These are phyloP conservation scores for Aureobasidium lini DNA, from an alignment of 2,329 filamentous ascomycete species.

Conservation along the genomic window DNA sequence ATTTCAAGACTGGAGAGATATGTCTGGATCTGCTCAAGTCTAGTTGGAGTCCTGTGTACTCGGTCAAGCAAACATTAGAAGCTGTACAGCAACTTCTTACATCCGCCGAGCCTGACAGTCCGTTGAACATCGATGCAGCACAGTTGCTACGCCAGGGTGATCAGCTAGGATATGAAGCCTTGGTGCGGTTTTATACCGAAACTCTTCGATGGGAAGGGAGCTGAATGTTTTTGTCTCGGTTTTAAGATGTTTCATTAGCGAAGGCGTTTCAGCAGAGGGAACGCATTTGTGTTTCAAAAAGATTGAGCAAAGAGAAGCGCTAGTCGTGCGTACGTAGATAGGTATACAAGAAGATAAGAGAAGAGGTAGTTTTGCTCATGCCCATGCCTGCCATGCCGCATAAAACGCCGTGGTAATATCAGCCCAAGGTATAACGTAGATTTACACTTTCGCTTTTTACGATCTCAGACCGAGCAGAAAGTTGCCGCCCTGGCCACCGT, in stretches of 20 bases:
- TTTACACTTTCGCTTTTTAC: slow-evolving; percentile 22
- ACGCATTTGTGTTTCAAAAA: not conserved
- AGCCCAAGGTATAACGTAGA: not conserved
- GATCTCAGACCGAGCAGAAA: slow-evolving; percentile 60
- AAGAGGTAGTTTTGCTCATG: slow-evolving; percentile 13
- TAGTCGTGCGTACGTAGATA: slow-evolving; percentile 4
- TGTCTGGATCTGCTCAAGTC: slow-evolving; percentile 78
- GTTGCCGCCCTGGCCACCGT: slow-evolving; percentile 44
- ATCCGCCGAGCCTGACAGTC: slow-evolving; percentile 64
- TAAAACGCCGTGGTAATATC: slow-evolving; percentile 8
- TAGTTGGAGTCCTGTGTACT: slow-evolving; percentile 80
- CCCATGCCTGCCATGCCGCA: slow-evolving; percentile 13
- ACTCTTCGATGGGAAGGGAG: slow-evolving; percentile 37
- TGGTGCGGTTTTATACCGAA: slow-evolving; percentile 65
- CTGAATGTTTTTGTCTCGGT: not conserved
- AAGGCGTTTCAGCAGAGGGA: not conserved
- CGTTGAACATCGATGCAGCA: slow-evolving; percentile 72
- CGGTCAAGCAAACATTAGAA: slow-evolving; percentile 65
- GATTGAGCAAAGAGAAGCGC: slow-evolving; percentile 6
- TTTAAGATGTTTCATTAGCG: not conserved
- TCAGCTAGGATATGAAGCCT: slow-evolving; percentile 55
- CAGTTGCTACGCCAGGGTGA: slow-evolving; percentile 63
- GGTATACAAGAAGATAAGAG: slow-evolving; percentile 12
- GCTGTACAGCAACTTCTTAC: slow-evolving; percentile 63
- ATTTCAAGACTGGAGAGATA: slow-evolving; percentile 73